These are phyloP conservation scores for Penicillium capsulatum DNA, from an alignment of 2,329 filamentous ascomycete genomes.

Conservation along the genomic window DNA sequence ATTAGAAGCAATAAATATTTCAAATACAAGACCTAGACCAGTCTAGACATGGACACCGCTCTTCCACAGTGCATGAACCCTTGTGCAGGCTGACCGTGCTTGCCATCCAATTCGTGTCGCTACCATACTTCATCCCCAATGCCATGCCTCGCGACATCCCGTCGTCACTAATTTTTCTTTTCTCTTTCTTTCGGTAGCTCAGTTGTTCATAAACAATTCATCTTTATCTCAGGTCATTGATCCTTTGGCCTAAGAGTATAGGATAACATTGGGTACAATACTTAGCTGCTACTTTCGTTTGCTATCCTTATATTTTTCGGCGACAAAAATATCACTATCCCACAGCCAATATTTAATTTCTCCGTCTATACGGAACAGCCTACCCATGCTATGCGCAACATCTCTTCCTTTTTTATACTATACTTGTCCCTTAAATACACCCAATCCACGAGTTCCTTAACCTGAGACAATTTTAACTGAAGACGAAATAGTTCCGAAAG, in stretches of 20 bases:
- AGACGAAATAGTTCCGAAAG: background rate
- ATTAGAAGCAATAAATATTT: background rate
- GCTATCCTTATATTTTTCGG: background rate
- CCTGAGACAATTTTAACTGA: background rate
- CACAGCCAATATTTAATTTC: background rate
- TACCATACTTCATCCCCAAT: background rate
- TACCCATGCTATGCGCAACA: background rate
- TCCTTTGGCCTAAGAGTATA: background rate
- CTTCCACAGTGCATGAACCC: background rate
- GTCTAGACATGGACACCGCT: background rate
- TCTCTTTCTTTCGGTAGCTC: background rate
- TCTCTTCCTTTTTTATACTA: background rate
- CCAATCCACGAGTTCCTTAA: background rate
- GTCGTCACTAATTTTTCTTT: background rate
- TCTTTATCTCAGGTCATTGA: background rate
- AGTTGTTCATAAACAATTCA: background rate
- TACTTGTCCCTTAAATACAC: background rate
- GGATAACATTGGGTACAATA: background rate
- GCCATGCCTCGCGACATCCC: background rate
- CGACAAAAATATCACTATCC: conserved; percentile 1
- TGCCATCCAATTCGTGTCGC: background rate
- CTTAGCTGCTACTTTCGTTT: background rate
- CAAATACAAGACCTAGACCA: conserved; percentile 1
- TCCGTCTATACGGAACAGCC: background rate
- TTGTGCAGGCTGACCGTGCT: background rate